phyloP scores from a whole-genome alignment of 1,284 basidiomycete genomes.

The Anthracocystis panici-leucophaei region DNA sequence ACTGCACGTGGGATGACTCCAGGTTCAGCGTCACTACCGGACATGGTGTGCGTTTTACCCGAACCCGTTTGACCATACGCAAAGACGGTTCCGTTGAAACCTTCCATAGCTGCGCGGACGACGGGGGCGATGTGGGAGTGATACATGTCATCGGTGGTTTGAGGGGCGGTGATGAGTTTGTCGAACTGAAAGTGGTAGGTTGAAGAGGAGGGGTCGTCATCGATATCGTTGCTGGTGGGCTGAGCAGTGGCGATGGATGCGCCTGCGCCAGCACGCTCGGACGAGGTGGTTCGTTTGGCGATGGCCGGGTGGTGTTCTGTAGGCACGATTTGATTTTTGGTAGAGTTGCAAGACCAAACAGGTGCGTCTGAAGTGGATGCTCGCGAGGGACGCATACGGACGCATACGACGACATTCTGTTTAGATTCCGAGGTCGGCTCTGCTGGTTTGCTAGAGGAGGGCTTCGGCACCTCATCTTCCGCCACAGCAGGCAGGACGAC shows the following conservation, averaged over 20 bases:
- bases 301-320: conserved; percentile 66
- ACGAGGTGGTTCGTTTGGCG: conserved; percentile 60
- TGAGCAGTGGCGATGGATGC: conserved; percentile 12
- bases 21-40: conserved; percentile 83
- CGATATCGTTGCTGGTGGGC: conserved; percentile 22
- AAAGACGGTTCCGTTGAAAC: conserved; percentile 94
- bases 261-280: conserved; percentile 36
- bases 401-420: conserved; percentile 68
- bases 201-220: conserved; percentile 25
- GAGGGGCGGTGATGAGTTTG: conserved; percentile 48
- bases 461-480: conserved; percentile 18
- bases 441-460: conserved; percentile 8
- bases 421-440: conserved; percentile 23
- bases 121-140: conserved; percentile 72
- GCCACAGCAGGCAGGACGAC: conserved; percentile 10
- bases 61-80: conserved; percentile 84
- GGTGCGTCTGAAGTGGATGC: conserved; percentile 13
- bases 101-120: conserved; percentile 87
- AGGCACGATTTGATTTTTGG: conserved; percentile 54
- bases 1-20: conserved; percentile 95
- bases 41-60: conserved; percentile 83
- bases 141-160: conserved; percentile 68
- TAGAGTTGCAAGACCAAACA: conserved; percentile 58
- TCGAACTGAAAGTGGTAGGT: conserved; percentile 68
- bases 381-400: conserved; percentile 56